Evolutionary conservation across 2,329 filamentous ascomycete species (phyloP).

Genomic region (Eutypella sp.): DNA sequence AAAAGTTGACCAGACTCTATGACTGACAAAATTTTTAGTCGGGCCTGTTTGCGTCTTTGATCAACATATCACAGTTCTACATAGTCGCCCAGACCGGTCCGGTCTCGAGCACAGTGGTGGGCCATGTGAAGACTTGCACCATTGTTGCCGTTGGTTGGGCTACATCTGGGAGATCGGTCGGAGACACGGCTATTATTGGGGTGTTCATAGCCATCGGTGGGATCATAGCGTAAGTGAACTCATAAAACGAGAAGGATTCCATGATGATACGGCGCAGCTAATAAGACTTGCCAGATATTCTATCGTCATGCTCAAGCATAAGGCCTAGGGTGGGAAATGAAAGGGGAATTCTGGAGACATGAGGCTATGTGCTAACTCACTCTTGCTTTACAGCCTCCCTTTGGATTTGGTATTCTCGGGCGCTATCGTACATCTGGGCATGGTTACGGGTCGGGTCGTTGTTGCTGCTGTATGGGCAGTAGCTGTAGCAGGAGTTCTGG

Average conservation of each 20-base stretch:
- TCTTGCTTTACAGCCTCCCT: no score
- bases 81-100: constrained; percentile 58
- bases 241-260: not conserved
- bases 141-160: constrained; percentile 62
- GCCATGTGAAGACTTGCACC: constrained; percentile 60
- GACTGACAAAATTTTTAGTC: constrained; percentile 40
- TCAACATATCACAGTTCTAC: constrained; percentile 62
- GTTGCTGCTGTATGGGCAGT: no score
- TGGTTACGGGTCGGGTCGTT: no score
- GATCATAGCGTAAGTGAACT: constrained; percentile 46
- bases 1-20: not conserved
- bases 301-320: constrained; percentile 41
- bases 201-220: constrained; percentile 52
- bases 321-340: constrained; percentile 21
- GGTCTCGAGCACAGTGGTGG: constrained; percentile 61
- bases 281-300: constrained; percentile 36
- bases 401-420: no score
- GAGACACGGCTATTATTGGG: constrained; percentile 50
- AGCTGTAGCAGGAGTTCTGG: no score
- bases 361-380: no score
- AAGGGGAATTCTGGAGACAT: no score
- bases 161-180: constrained; percentile 48
- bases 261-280: constrained; percentile 1
- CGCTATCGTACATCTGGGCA: no score
- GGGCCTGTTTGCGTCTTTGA: constrained; percentile 57